Evolutionary conservation across 177 flowering plant species (phyloP).

Genomic region (Vitis hybrid): DNA sequence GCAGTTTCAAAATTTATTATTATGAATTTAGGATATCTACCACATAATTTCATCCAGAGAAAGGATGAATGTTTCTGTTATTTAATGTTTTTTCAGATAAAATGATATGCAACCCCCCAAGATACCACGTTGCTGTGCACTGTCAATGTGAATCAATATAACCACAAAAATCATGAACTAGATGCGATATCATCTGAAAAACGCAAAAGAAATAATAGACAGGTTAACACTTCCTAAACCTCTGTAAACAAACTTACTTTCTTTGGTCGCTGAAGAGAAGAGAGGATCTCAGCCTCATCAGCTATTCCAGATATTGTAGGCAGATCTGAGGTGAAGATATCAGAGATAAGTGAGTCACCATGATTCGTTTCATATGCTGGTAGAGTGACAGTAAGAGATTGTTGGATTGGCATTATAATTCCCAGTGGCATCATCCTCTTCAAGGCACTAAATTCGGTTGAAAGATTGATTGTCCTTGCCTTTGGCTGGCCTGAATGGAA

Average conservation of each 20-base stretch:
- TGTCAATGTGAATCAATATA: background rate
- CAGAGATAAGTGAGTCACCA: constrained; percentile 35
- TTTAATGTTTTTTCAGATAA: background rate
- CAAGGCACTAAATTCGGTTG: constrained; percentile 92
- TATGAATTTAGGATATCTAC: no score
- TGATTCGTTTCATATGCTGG: constrained; percentile 57
- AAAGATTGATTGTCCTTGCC: constrained; percentile 72
- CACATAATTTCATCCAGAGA: no score
- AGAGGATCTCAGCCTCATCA: constrained; percentile 97
- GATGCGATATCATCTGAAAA: no score
- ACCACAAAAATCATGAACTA: background rate
- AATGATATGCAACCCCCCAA: background rate
- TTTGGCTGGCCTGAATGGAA: constrained; percentile 88
- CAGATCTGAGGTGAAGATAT: constrained; percentile 68
- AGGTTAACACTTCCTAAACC: no score
- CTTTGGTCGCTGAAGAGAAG: constrained; percentile 97
- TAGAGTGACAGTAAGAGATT: constrained; percentile 79
- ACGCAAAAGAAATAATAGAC: no score
- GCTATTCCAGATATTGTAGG: constrained; percentile 89
- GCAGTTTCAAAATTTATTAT: no score
- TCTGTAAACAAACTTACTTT: constrained; percentile 45
- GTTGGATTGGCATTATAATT: constrained; percentile 92
- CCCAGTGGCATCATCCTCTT: constrained; percentile 99
- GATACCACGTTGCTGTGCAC: background rate
- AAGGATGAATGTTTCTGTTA: no score